These are phyloP conservation scores for Corylus heterophylla DNA, from an alignment of 306 rosid species.

Conservation along the genomic window DNA sequence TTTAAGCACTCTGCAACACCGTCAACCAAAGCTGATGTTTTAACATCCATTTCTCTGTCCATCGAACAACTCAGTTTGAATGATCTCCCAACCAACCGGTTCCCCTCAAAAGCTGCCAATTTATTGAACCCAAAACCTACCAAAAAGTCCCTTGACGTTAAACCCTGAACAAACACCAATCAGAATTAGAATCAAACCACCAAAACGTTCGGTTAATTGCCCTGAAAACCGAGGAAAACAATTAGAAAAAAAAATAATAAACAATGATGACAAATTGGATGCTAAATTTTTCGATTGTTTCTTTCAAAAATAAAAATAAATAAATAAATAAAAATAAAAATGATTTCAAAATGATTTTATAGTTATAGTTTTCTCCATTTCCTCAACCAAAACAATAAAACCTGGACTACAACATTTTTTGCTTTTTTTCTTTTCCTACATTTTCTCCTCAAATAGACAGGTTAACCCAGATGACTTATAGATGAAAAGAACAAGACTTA, in stretches of 20 bases:
- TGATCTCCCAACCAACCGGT: conserved; percentile 28
- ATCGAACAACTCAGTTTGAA: conserved; percentile 51
- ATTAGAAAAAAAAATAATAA: not conserved
- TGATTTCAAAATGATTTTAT: not conserved
- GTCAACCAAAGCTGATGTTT: conserved; percentile 46
- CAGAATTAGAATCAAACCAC: conserved; percentile 19
- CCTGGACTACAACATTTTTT: not conserved
- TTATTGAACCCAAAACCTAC: conserved; percentile 44
- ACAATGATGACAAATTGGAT: not conserved
- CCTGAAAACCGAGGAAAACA: not conserved
- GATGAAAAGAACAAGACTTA: not conserved
- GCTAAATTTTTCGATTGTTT: not conserved
- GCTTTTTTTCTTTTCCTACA: not conserved
- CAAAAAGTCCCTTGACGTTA: conserved; percentile 30
- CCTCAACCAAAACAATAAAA: not conserved
- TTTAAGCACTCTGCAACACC: conserved; percentile 35
- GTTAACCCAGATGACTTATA: not conserved
- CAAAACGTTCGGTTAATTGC: not conserved
- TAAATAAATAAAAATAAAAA: not conserved
- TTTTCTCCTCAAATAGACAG: not conserved
- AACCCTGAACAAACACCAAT: conserved; percentile 42
- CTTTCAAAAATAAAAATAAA: too few relatives aligned
- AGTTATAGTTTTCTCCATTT: not conserved
- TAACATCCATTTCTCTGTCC: conserved; percentile 58
- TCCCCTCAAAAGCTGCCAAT: conserved; percentile 25